Conservation (phyloP, 805 yeast genomes). For the Yamadazyma sp. region DNA sequence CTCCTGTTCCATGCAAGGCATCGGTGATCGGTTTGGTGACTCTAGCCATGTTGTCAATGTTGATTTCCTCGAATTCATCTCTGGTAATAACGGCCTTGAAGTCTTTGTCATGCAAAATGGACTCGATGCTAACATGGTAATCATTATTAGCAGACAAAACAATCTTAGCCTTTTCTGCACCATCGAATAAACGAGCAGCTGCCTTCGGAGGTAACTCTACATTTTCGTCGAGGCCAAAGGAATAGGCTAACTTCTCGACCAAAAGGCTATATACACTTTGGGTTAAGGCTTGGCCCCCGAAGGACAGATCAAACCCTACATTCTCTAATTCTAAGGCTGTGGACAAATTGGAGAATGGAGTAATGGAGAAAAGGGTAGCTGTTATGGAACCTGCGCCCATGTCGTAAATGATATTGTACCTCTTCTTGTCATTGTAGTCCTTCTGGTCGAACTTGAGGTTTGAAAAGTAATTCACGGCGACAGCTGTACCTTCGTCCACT, state of each 20-base stretch:
- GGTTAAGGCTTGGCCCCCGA: constrained; percentile 81
- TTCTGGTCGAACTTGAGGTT: constrained; percentile 42
- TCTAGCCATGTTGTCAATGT: constrained; percentile 44
- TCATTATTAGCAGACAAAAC: constrained; percentile 87
- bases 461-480: constrained; percentile 77
- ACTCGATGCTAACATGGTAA: constrained; percentile 73
- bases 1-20: constrained; percentile 42
- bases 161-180: constrained; percentile 86
- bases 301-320: constrained; percentile 59
- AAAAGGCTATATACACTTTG: constrained; percentile 60
- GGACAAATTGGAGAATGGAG: constrained; percentile 43
- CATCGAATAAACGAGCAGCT: constrained; percentile 66
- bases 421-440: constrained; percentile 36
- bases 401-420: constrained; percentile 75
- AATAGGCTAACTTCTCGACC: constrained; percentile 53
- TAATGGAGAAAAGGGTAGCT: constrained; percentile 76
- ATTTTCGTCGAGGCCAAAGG: constrained; percentile 34
- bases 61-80: constrained; percentile 70
- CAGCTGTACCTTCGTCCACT: constrained; percentile 91
- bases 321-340: constrained; percentile 63
- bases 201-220: constrained; percentile 55
- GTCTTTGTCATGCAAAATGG: constrained; percentile 71
- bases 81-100: constrained; percentile 67
- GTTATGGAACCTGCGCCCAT: constrained; percentile 91
- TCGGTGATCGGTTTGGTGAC: constrained; percentile 54